A percentile compares a stretch with the other conserved stretches of the same genome.
Conservation (phyloP, 495 filamentous ascomycete species). For the Hyphodiscus hymeniophilus region DNA sequence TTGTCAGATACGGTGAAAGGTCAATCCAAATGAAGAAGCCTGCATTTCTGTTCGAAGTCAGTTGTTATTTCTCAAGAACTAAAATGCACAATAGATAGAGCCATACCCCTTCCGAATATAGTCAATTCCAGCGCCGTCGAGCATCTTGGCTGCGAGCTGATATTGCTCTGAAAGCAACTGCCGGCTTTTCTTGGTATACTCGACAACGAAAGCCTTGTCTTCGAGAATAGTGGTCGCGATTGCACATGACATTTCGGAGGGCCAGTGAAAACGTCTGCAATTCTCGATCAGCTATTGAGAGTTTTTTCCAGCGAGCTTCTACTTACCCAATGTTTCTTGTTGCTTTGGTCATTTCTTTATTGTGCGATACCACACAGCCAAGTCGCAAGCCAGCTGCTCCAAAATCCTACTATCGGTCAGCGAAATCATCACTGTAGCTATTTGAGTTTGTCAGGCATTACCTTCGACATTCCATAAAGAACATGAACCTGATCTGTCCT, state of each 20-base stretch:
- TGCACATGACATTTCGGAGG: conserved; percentile 36
- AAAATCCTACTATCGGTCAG: conserved; percentile 36
- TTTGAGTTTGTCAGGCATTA: background rate
- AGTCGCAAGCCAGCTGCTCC: conserved; percentile 47
- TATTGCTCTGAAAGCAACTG: conserved; percentile 31
- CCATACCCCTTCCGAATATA: conserved; percentile 28
- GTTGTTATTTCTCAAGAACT: background rate
- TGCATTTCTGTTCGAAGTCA: conserved; percentile 31
- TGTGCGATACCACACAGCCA: conserved; percentile 39
- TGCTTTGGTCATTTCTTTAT: background rate
- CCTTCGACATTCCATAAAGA: conserved; percentile 52
- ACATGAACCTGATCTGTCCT: conserved; percentile 45
- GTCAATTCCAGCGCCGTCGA: conserved; percentile 25
- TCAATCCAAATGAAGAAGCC: conserved; percentile 56
- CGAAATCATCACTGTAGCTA: background rate
- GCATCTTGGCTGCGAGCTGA: conserved; percentile 26
- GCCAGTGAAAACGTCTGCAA: conserved; percentile 33
- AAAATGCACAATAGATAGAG: conserved; percentile 13
- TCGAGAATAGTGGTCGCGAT: conserved; percentile 38
- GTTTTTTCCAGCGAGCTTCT: background rate
- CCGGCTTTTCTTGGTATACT: conserved; percentile 35
- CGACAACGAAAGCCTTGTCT: conserved; percentile 35
- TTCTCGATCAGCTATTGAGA: background rate
- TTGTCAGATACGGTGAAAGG: conserved; percentile 28
- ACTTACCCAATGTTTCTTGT: background rate